Base-by-base conservation (phyloP, 2,329 filamentous ascomycete species). In the Lecanicillium sp. region DNA sequence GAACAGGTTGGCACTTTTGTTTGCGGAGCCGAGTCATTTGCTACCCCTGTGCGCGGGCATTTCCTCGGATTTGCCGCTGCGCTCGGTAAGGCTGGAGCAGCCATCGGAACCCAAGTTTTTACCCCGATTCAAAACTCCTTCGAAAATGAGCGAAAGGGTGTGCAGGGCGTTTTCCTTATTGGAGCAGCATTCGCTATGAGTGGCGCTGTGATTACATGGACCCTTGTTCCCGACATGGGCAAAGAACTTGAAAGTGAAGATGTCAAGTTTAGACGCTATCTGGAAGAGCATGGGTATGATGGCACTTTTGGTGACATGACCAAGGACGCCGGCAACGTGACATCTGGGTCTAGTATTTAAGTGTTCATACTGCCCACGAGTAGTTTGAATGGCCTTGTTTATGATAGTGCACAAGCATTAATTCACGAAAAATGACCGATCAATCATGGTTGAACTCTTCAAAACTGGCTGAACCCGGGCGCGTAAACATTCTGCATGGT, bases 11-110 rank as follows among this genome's bases (percentile, higher is more conserved):
- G 43, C 47, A 63, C 71, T 4, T 69, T 68, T 2, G 53, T 73
- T 1, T 54, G 72, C 4, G 68, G 63, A 1, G 68, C 64, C 4
- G 70, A 74, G 47, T 60, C 64, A 2, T 73, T 69, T 42, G 63
- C 69, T 0, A 73, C 70, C 0, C 64, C 67, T 1, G 63, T 72
- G 0, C 57, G 69, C 9, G 70, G 70, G 1, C 68, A 64, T 11
- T 69, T 68, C 38, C 69, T 71, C 25, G 68, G 69, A 1, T 50
- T 72, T 8, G 67, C 66, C 2, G 68, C 69, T 0, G 70, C 68
- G 0, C 49, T 73, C 9, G 70, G 70, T 1, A 73, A 73, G 46
- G 62, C 67, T 0, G 70, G 70, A 1, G 70, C 68, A 0, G 70
- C 69, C 0, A 52, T 74, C 7, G 70, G 69, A 0, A 73, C 67